Evolutionary conservation across 2,329 filamentous ascomycete genomes (phyloP), one percentile per base, ranked within the genome.

Genomic region (Botryosphaeria dothidea): DNA sequence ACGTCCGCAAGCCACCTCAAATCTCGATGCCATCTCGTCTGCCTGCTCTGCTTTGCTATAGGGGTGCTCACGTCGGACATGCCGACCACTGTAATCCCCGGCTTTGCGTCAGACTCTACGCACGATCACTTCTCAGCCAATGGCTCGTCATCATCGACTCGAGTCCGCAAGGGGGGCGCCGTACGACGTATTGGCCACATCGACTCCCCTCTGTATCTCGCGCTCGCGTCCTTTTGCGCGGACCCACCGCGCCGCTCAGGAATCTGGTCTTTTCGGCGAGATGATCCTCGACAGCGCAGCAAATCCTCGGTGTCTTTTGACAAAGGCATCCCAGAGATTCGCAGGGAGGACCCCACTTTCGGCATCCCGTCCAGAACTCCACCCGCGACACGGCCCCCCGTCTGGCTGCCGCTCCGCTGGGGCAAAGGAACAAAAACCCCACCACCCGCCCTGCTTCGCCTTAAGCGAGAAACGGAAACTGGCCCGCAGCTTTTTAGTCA

Each of bases 381-480:
- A 57, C 52, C 52, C 52, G 52, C 36, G 15, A 25, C 52, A 41
- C 34, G 49, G 21, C 52, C 34, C 52, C 34, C 34, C 5, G 52
- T 57, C 13, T 29, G 31, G 19, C 13, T 17, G 19, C 21, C 31
- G 29, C 31, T n/a, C n/a, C 13, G 19, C 51, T 38, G n/a, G n/a
- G 31, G 25, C 25, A n/a, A 8, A 52, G 9, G 27, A 11, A 19
- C 21, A 13, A 52, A 34, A 34, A 15, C 31, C 25, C 54, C 54
- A 45, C 54, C 54, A 31, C 36, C 36, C 25, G 29, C 23, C 23
- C 15, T 9, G 7, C 36, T 19, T n/a, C 54, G 54, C 54, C 54
- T 36, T 58, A 58, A 45, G 54, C 54, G 54, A 58, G 15, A 58
- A 58, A 21, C 54, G 54, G 54, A 58, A 58, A 23, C 36, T 21